Conservation (phyloP, 768 basidiomycete genomes). For the Porpolomopsis calyptriformis region DNA sequence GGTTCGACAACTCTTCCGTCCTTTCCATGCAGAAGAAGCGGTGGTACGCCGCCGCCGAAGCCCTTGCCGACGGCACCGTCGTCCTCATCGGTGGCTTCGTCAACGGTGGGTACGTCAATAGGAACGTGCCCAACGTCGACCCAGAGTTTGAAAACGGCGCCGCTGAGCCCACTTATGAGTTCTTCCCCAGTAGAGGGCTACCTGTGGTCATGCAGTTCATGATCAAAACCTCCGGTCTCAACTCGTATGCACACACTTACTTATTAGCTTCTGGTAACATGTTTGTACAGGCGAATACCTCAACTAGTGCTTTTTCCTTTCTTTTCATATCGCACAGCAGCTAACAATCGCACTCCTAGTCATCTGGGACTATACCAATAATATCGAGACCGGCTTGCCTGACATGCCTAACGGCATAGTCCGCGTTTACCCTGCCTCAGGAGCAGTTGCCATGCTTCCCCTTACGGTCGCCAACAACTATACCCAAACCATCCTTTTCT, state of each 20-base stretch:
- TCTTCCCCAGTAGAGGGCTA: conserved; percentile 54
- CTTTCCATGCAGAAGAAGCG: conserved; percentile 59
- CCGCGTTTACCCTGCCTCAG: conserved; percentile 85
- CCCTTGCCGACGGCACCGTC: conserved; percentile 66
- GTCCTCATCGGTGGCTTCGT: conserved; percentile 76
- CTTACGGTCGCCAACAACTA: conserved; percentile 89
- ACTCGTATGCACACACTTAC: conserved; percentile 66
- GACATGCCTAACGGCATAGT: conserved; percentile 64
- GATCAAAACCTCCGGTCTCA: conserved; percentile 61
- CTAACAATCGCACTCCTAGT: conserved; percentile 19
- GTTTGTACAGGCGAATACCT: conserved; percentile 75
- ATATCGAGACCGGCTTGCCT: conserved; percentile 54
- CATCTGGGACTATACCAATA: conserved; percentile 43
- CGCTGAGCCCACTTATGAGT: conserved; percentile 77
- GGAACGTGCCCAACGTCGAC: conserved; percentile 61
- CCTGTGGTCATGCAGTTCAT: conserved; percentile 55
- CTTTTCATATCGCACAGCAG: background rate
- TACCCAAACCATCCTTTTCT: conserved; percentile 77
- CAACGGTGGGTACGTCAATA: conserved; percentile 70
- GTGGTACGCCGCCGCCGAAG: conserved; percentile 73
- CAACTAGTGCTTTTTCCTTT: conserved; percentile 43
- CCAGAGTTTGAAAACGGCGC: conserved; percentile 55
- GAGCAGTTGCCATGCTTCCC: conserved; percentile 82
- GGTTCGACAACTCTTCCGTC: conserved; percentile 57
- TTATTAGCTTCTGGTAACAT: conserved; percentile 69